Evolutionary conservation across 2,329 filamentous ascomycete genomes (phyloP).

Genomic region (Aspergillus calidoustus): DNA sequence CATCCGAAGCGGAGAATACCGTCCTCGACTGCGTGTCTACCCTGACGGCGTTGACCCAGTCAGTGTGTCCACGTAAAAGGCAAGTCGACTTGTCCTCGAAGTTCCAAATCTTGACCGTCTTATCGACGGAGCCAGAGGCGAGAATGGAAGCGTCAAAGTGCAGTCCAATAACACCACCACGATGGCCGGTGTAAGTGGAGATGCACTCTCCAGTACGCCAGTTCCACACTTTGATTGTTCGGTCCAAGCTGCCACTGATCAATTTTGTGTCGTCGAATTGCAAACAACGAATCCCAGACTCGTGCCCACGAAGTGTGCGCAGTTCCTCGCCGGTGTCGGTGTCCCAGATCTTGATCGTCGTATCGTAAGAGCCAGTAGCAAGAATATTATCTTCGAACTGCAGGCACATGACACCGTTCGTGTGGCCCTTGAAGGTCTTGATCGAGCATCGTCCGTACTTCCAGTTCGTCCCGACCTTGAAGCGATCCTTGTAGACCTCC

Average conservation of each 20-base stretch:
- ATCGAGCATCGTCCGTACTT: conserved; percentile 89
- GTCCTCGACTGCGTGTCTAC: conserved; percentile 82
- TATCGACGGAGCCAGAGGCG: conserved; percentile 87
- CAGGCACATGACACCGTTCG: conserved; percentile 81
- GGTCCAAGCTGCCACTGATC: conserved; percentile 87
- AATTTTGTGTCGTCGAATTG: conserved; percentile 93
- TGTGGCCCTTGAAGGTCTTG: conserved; percentile 82
- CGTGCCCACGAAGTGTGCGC: conserved; percentile 82
- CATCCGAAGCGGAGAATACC: conserved; percentile 90
- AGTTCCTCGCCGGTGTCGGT: conserved; percentile 85
- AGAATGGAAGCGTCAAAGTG: conserved; percentile 85
- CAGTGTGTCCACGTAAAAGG: conserved; percentile 78
- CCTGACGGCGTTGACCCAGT: conserved; percentile 97
- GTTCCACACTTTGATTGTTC: conserved; percentile 92
- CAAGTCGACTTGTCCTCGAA: conserved; percentile 83
- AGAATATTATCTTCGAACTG: conserved; percentile 88
- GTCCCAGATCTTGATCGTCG: conserved; percentile 95
- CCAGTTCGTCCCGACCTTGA: conserved; percentile 97
- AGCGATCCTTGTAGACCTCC: conserved; percentile 92
- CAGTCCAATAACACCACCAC: conserved; percentile 80
- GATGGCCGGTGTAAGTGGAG: conserved; percentile 78
- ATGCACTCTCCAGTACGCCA: conserved; percentile 90
- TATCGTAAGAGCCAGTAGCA: conserved; percentile 92
- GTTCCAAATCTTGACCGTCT: conserved; percentile 90
- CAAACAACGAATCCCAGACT: conserved; percentile 79